A percentile compares a stretch with the other conserved stretches of the same genome.
Conservation (phyloP, 2,329 filamentous ascomycete species). For the Paraphaeosphaeria minitans region DNA sequence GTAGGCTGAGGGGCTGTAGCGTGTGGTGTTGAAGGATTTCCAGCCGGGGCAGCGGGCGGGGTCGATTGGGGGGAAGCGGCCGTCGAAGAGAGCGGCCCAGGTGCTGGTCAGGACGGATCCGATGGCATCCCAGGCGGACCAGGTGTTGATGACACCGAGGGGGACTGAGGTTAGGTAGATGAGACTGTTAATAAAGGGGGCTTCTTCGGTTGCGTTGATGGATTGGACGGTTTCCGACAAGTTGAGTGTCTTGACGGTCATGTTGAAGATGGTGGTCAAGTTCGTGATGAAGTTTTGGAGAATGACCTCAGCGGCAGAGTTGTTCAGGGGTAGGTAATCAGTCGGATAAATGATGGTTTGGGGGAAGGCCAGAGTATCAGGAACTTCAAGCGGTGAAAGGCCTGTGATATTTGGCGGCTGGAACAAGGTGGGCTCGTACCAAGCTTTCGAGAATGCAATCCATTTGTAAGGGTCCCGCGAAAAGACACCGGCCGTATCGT, state of each 20-base stretch:
- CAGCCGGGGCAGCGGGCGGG: slow-evolving; percentile 40
- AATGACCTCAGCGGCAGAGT: slow-evolving; percentile 47
- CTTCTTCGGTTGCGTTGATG: background rate
- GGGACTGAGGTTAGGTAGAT: slow-evolving; percentile 33
- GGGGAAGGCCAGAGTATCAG: slow-evolving; percentile 44
- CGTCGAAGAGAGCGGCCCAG: slow-evolving; percentile 43
- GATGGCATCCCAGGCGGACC: slow-evolving; percentile 42
- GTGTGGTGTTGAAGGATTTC: slow-evolving; percentile 33
- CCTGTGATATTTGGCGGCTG: slow-evolving; percentile 46
- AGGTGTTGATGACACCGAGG: slow-evolving; percentile 37
- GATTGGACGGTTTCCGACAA: slow-evolving; percentile 41
- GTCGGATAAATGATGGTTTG: slow-evolving; percentile 49
- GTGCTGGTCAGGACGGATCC: slow-evolving; percentile 39
- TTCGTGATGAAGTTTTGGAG: slow-evolving; percentile 47
- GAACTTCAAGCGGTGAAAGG: slow-evolving; percentile 42
- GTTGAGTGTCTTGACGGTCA: slow-evolving; percentile 47
- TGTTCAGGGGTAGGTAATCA: slow-evolving; percentile 50
- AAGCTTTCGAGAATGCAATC: slow-evolving; percentile 47
- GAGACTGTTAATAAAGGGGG: slow-evolving; percentile 25
- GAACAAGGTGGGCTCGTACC: slow-evolving; percentile 45
- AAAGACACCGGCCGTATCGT: slow-evolving; percentile 37
- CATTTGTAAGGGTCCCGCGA: slow-evolving; percentile 38
- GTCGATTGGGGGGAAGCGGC: slow-evolving; percentile 50
- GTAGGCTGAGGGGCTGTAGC: slow-evolving; percentile 23
- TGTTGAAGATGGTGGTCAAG: slow-evolving; percentile 44